These are phyloP conservation scores for Fusarium goolgardi DNA, from an alignment of 2,329 filamentous ascomycete species.

Conservation along the genomic window DNA sequence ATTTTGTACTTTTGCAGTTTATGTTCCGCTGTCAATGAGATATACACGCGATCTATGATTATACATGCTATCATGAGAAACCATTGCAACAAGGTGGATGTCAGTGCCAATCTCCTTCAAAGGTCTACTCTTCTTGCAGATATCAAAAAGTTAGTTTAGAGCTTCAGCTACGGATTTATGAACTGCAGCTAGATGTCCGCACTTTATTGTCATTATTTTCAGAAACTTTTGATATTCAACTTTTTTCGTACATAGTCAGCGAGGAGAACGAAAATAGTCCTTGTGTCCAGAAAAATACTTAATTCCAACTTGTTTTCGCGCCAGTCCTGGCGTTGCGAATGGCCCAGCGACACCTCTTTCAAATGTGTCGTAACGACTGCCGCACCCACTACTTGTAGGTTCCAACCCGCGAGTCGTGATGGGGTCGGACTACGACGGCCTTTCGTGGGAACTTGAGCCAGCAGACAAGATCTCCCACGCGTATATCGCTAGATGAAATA, in stretches of 20 bases:
- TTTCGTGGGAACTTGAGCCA: background rate
- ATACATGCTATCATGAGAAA: too few relatives aligned
- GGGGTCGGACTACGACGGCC: background rate
- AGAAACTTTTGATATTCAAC: too few relatives aligned
- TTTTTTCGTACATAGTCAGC: background rate
- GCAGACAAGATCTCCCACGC: background rate
- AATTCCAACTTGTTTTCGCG: accelerated
- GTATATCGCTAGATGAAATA: background rate
- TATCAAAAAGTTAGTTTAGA: too few relatives aligned
- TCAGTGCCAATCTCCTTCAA: too few relatives aligned
- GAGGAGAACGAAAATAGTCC: background rate
- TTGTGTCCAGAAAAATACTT: background rate
- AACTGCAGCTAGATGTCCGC: too few relatives aligned
- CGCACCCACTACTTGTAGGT: background rate
- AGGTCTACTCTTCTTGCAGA: accelerated
- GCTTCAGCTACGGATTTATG: too few relatives aligned
- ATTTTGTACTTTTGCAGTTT: background rate
- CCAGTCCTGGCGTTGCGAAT: background rate
- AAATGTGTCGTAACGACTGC: background rate
- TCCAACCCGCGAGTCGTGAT: too few relatives aligned
- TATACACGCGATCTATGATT: background rate
- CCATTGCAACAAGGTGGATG: too few relatives aligned
- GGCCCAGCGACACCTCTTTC: too few relatives aligned
- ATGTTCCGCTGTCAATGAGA: background rate
- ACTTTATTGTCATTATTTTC: too few relatives aligned